Evolutionary conservation across 306 rosid genomes (phyloP).

Genomic region (Astragalus membranaceus): DNA sequence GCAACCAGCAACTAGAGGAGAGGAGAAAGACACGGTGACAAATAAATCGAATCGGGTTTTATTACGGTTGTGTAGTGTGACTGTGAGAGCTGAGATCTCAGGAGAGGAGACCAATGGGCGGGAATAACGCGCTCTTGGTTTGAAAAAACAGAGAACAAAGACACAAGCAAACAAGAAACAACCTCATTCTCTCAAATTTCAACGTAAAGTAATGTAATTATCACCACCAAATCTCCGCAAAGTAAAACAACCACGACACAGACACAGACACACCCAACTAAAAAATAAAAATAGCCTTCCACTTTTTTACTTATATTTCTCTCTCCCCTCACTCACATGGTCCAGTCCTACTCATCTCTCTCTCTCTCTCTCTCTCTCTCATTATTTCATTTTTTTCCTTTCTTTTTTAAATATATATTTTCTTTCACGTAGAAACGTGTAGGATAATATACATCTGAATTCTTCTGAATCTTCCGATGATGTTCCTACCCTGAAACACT

Average conservation of each 20-base stretch:
- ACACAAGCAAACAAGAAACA: not conserved
- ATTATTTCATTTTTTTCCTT: not conserved
- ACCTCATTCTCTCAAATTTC: not conserved
- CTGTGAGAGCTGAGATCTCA: too few species aligned
- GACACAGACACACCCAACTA: not conserved
- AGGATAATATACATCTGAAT: slow-evolving; percentile 14
- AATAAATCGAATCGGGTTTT: too few species aligned
- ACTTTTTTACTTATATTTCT: not conserved
- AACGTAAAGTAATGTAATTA: not conserved
- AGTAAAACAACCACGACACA: not conserved
- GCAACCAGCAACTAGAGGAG: too few species aligned
- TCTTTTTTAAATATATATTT: not conserved
- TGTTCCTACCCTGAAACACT: slow-evolving; percentile 14
- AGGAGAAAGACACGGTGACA: too few species aligned
- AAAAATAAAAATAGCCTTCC: not conserved
- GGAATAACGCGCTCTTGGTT: slow-evolving; percentile 45
- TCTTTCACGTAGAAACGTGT: slow-evolving; percentile 8
- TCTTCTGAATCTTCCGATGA: slow-evolving; percentile 19
- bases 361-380: not conserved
- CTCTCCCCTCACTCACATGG: slow-evolving; percentile 24
- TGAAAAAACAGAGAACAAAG: slow-evolving; percentile 13
- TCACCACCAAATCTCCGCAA: slow-evolving; percentile 10
- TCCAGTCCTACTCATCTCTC: slow-evolving; percentile 1
- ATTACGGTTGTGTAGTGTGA: too few species aligned
- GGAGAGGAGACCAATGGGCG: slow-evolving; percentile 29